Conservation (phyloP, 1,284 basidiomycete genomes). For the Puccinia hordei region DNA sequence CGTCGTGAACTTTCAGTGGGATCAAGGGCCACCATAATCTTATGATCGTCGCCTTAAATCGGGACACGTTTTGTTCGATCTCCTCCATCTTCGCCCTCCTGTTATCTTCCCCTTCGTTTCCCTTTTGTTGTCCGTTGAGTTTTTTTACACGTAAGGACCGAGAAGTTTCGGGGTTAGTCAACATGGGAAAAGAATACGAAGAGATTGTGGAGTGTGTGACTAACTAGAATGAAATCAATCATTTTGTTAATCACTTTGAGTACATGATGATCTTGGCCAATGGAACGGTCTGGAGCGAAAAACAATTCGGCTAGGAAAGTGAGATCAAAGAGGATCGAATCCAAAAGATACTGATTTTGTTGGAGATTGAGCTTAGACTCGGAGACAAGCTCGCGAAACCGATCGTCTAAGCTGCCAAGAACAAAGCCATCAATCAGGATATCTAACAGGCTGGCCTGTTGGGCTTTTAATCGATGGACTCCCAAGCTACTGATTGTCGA, state of each 20-base stretch:
- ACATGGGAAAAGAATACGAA: background rate
- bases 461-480: background rate
- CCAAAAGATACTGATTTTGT: background rate
- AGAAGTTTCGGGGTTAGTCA: background rate
- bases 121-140: background rate
- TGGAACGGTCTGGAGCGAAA: background rate
- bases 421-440: background rate
- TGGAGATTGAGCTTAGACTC: background rate
- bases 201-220: background rate
- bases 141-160: background rate
- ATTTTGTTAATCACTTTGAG: background rate
- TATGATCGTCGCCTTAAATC: background rate
- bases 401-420: background rate
- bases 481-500: background rate
- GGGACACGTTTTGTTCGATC: background rate
- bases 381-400: background rate
- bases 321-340: conserved; percentile 12
- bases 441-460: background rate
- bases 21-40: conserved; percentile 23
- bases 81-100: background rate
- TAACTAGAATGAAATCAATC: background rate
- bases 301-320: background rate
- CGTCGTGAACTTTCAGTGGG: background rate
- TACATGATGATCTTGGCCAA: too few relatives aligned
- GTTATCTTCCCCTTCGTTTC: background rate